A percentile compares a stretch with the other conserved stretches of the same genome.
phyloP scores from a whole-genome alignment of 257 asterid species.

The Rauvolfia tetraphylla region DNA sequence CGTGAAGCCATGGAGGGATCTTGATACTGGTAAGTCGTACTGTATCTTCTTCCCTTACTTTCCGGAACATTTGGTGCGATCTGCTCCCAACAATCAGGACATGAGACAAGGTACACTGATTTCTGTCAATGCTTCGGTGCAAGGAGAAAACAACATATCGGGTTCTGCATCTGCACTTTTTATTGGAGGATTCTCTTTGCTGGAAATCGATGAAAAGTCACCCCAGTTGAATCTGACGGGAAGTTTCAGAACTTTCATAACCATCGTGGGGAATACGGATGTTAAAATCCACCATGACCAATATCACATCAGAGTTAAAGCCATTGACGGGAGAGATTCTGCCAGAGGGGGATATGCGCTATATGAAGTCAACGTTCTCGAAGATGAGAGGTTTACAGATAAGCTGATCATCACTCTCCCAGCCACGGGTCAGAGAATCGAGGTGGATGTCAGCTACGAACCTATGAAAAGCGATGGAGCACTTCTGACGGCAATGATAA shows the following conservation, averaged over 20 bases:
- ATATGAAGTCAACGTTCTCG: constrained; percentile 51
- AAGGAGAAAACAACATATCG: constrained; percentile 43
- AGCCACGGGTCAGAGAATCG: constrained; percentile 67
- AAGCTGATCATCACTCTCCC: constrained; percentile 61
- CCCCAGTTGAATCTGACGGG: constrained; percentile 52
- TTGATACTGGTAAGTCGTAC: constrained; percentile 38
- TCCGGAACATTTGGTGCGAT: constrained; percentile 54
- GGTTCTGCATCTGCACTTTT: constrained; percentile 79
- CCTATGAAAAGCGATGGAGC: constrained; percentile 28
- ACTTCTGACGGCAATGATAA: constrained; percentile 24
- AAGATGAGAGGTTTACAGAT: constrained; percentile 44
- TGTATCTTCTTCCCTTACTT: constrained; percentile 80
- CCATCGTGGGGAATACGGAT: constrained; percentile 66
- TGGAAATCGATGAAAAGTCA: constrained; percentile 46
- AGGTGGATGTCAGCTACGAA: constrained; percentile 47
- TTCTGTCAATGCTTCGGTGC: constrained; percentile 56
- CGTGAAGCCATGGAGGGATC: constrained; percentile 70
- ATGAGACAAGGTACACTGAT: constrained; percentile 35
- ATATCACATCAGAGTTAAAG: constrained; percentile 40
- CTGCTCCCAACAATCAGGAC: constrained; percentile 33
- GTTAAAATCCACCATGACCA: constrained; percentile 45
- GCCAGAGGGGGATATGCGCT: constrained; percentile 29
- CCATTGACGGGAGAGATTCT: constrained; percentile 30
- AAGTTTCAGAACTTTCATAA: constrained; percentile 41
- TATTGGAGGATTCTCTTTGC: constrained; percentile 64